Base-by-base conservation (phyloP, 306 rosid genomes). In the Pyrus bretschneideri region DNA sequence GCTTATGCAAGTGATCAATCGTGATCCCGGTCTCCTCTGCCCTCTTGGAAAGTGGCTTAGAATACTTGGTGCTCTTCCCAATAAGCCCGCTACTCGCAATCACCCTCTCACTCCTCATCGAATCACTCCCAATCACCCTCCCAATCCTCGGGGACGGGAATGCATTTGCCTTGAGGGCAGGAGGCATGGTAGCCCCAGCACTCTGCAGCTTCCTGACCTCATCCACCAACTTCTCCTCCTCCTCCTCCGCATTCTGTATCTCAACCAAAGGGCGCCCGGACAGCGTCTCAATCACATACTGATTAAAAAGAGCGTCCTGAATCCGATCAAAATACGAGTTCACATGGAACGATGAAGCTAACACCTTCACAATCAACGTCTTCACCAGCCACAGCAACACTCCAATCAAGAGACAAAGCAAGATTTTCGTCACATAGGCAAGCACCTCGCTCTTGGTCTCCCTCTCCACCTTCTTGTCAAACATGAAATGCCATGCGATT, bases 311-410 rank as follows among this genome's bases (percentile, higher is more conserved):
- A 0, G 97, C 80, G 33, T 93, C 98, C 70, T 89, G 97, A 83
- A 93, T 93, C 78, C 97, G 83, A 85, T 93, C 97, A 65, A 93
- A 93, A 67, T 88, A 93, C 0, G 97, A 89, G 46, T 91, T 89
- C 0, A 93, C 96, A 69, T 93, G 98, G 82, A 91, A 93, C 15
- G 93, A 88, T 9, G 97, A 93, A 33, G 98, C 98, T 17, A 93
- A 58, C 15, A 91, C 93, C 85, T 93, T 93, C 12, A 93, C 97
- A 68, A 82, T 14, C 23, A 93, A 82, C 25, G 98, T 88, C 79
- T 93, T 93, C 57, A 87, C 79, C 68, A 93, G 80, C 98, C 98
- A 93, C 2, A 89, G 70, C 81, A 93, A 31, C 45, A 91, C 90
- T 27, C 92, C 91, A 57, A 88, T 75, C 80, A 91, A 82, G 29